Percentiles rank a stretch among this genome's conserved stretches.
These are phyloP conservation scores for Septoria petroselini DNA, from an alignment of 2,329 filamentous ascomycete species.

Conservation along the genomic window DNA sequence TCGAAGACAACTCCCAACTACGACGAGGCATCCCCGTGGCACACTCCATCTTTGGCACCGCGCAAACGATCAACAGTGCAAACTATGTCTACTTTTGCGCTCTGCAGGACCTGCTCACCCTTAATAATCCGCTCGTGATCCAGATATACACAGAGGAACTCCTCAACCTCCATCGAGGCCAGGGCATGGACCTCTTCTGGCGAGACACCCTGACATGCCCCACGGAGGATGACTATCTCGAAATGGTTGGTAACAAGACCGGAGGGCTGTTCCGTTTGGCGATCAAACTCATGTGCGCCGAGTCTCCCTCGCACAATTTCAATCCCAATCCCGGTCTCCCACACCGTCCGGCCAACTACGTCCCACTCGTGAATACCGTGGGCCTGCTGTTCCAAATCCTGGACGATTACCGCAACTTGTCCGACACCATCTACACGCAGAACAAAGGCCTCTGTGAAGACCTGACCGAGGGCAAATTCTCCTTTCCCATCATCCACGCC, in stretches of 20 bases:
- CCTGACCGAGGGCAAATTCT: constrained; percentile 94
- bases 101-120: constrained; percentile 68
- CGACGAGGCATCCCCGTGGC: constrained; percentile 78
- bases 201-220: constrained; percentile 79
- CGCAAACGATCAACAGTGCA: constrained; percentile 85
- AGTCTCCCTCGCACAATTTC: constrained; percentile 47
- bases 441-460: constrained; percentile 97
- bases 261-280: constrained; percentile 81
- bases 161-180: constrained; percentile 77
- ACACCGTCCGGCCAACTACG: constrained; percentile 56
- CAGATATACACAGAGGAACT: constrained; percentile 77
- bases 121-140: constrained; percentile 65
- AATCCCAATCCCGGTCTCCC: constrained; percentile 11
- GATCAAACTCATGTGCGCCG: constrained; percentile 83
- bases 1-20: constrained; percentile 75
- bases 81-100: constrained; percentile 87
- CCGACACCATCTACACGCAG: constrained; percentile 61
- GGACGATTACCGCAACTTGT: constrained; percentile 90
- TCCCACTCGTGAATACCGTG: constrained; percentile 79
- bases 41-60: constrained; percentile 77
- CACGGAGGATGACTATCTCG: constrained; percentile 84
- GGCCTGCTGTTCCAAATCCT: constrained; percentile 87
- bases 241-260: constrained; percentile 91
- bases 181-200: constrained; percentile 92
- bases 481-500: constrained; percentile 90